Evolutionary conservation across 1,284 basidiomycete species (phyloP), one percentile per base, ranked within the genome.

Genomic region (Pyrrhoderma noxium): DNA sequence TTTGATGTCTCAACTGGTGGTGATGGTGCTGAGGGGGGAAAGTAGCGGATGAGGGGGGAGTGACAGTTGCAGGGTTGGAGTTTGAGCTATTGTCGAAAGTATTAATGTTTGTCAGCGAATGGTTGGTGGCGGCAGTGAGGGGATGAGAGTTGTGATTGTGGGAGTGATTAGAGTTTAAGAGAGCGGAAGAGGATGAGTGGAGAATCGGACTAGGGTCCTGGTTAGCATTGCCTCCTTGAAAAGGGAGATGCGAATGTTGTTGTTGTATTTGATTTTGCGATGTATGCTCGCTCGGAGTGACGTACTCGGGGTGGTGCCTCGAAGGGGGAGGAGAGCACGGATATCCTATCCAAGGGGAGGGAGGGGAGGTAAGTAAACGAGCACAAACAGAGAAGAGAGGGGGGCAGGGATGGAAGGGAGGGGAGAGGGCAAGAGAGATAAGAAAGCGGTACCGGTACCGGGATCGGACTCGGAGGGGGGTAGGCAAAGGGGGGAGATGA

Each of bases 251-350:
- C 27, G 5, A 5, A 5, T 31, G 27, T 11, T 31, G 27, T 5
- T 5, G 27, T 31, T 31, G 27, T 11, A n/a, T n/a, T n/a, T n/a
- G n/a, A n/a, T n/a, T n/a, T n/a, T n/a, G n/a, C n/a, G n/a, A n/a
- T n/a, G n/a, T n/a, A n/a, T n/a, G n/a, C n/a, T 52, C 47, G 41
- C 43, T 39, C 31, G 49, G 23, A 14, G 25, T 18, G 34, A 40
- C 47, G 50, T 45, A 22, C 8, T 54, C 53, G 41, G 53, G 50
- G 38, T 50, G 53, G 34, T 55, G 53, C 40, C 53, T 55, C 16
- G 53, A 55, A 47, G 53, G 53, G 35, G 53, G 53, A 51, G 53
- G 53, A 14, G 53, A 55, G 45, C 49, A 55, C 14, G 53, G 53
- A 51, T 55, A 55, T 3, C 53, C 53, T 55, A 40, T 22, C 9